phyloP scores from a whole-genome alignment of 1,284 basidiomycete species.

The Mycena citricolor region DNA sequence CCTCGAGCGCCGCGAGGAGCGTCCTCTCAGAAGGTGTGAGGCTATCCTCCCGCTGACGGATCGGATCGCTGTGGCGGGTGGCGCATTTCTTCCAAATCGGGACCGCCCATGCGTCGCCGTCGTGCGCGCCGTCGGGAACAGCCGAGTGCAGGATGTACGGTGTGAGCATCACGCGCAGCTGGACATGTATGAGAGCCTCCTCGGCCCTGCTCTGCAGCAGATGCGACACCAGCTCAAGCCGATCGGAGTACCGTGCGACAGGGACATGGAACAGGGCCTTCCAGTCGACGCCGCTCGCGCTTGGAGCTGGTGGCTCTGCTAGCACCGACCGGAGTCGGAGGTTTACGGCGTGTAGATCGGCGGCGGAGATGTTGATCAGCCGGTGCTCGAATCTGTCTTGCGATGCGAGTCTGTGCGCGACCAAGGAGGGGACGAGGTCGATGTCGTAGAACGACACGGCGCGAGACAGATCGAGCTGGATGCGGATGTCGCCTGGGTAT shows the following conservation, averaged over 20 bases:
- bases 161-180: slow-evolving; percentile 35
- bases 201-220: slow-evolving; percentile 14
- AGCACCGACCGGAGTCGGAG: slow-evolving; percentile 19
- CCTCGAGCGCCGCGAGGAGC: slow-evolving; percentile 24
- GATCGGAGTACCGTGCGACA: slow-evolving; percentile 39
- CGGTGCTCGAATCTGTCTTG: slow-evolving; percentile 35
- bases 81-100: slow-evolving; percentile 27
- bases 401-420: slow-evolving; percentile 27
- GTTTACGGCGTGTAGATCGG: slow-evolving; percentile 24
- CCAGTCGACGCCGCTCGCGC: slow-evolving; percentile 43
- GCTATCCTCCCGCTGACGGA: no score
- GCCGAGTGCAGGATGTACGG: slow-evolving; percentile 35
- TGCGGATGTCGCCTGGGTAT: slow-evolving; percentile 43
- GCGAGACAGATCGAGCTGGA: slow-evolving; percentile 39
- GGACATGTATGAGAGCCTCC: slow-evolving; percentile 29
- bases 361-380: slow-evolving; percentile 29
- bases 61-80: slow-evolving; percentile 26
- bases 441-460: slow-evolving; percentile 46
- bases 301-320: slow-evolving; percentile 1
- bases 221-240: slow-evolving; percentile 43
- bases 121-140: slow-evolving; percentile 4
- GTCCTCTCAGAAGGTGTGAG: slow-evolving; percentile 13
- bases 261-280: slow-evolving; percentile 36
- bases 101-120: slow-evolving; percentile 17
- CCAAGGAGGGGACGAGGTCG: slow-evolving; percentile 34